A percentile compares a stretch with the other conserved stretches of the same genome.
Conservation (phyloP, 441 rosid genomes). For the Populus hybrid region DNA sequence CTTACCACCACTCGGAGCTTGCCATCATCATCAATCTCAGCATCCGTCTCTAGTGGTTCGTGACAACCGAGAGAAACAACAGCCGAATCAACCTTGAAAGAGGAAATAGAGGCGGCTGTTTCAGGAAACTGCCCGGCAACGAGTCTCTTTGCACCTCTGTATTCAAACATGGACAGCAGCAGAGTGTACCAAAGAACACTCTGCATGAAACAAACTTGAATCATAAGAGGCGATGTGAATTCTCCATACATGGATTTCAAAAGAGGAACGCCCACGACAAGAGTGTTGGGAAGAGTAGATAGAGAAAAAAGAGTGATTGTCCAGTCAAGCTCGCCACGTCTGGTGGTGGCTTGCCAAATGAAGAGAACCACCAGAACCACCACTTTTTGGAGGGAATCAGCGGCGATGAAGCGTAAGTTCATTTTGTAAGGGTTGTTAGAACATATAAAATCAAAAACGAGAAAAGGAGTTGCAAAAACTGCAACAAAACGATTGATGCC, state of each 20-base stretch:
- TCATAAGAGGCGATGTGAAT: slow-evolving; percentile 44
- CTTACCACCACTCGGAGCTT: slow-evolving; percentile 68
- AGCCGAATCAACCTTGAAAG: slow-evolving; percentile 73
- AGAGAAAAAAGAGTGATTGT: slow-evolving; percentile 48
- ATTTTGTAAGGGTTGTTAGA: slow-evolving; percentile 41
- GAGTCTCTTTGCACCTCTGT: slow-evolving; percentile 54
- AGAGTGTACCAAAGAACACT: slow-evolving; percentile 55
- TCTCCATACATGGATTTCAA: slow-evolving; percentile 54
- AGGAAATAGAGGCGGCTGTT: slow-evolving; percentile 70
- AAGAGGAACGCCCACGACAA: slow-evolving; percentile 56
- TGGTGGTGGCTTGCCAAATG: slow-evolving; percentile 31
- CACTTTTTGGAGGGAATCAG: slow-evolving; percentile 48
- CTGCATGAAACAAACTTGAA: slow-evolving; percentile 52
- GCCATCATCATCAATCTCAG: slow-evolving; percentile 72
- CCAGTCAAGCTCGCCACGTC: slow-evolving; percentile 46
- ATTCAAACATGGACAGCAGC: slow-evolving; percentile 49
- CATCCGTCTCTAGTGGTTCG: slow-evolving; percentile 62
- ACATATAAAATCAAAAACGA: slow-evolving; percentile 50
- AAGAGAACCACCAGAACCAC: slow-evolving; percentile 32
- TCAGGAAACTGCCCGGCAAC: slow-evolving; percentile 74
- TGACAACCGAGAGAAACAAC: slow-evolving; percentile 71
- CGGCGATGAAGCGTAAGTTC: slow-evolving; percentile 56
- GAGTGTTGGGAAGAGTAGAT: slow-evolving; percentile 50
- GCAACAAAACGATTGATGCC: slow-evolving; percentile 69
- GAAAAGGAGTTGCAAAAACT: slow-evolving; percentile 55